These are phyloP conservation scores for Coemansia sp. DNA, from an alignment of 192 early-diverging fungal genomes.

Conservation along the genomic window DNA sequence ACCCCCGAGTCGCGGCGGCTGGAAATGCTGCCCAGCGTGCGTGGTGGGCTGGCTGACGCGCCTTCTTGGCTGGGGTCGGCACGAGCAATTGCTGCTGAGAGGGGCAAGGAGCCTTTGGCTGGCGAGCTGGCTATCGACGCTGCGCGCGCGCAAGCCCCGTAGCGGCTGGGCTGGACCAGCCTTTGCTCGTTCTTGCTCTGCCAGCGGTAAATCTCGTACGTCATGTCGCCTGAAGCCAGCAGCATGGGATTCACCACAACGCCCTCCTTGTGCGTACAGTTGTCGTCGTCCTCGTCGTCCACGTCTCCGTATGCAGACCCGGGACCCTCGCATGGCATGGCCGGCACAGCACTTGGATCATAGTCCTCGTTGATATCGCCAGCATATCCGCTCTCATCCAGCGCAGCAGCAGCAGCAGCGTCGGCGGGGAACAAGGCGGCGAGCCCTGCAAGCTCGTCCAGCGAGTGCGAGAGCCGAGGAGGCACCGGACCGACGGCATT, in stretches of 20 bases:
- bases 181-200: slow-evolving; percentile 62
- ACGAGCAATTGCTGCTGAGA: slow-evolving; percentile 3
- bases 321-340: slow-evolving; percentile 28
- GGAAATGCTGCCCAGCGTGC: not conserved
- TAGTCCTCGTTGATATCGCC: slow-evolving; percentile 45
- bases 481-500: not conserved
- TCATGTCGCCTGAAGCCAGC: slow-evolving; percentile 76
- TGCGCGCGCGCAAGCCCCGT: not conserved
- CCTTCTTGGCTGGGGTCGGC: slow-evolving; percentile 3
- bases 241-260: slow-evolving; percentile 55
- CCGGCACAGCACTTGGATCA: slow-evolving; percentile 8
- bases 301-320: slow-evolving; percentile 47
- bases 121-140: not conserved
- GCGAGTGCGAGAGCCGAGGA: slow-evolving; percentile 7
- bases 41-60: not conserved
- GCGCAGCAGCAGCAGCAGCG: not conserved
- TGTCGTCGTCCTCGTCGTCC: slow-evolving; percentile 10
- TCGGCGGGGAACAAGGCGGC: not conserved
- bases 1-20: slow-evolving; percentile 61
- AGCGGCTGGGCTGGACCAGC: not conserved
- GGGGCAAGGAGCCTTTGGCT: not conserved
- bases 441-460: not conserved
- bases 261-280: slow-evolving; percentile 8
- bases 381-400: slow-evolving; percentile 48
- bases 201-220: slow-evolving; percentile 94